Base-by-base conservation (phyloP, 2,329 filamentous ascomycete genomes). In the Trichophyton simii region DNA sequence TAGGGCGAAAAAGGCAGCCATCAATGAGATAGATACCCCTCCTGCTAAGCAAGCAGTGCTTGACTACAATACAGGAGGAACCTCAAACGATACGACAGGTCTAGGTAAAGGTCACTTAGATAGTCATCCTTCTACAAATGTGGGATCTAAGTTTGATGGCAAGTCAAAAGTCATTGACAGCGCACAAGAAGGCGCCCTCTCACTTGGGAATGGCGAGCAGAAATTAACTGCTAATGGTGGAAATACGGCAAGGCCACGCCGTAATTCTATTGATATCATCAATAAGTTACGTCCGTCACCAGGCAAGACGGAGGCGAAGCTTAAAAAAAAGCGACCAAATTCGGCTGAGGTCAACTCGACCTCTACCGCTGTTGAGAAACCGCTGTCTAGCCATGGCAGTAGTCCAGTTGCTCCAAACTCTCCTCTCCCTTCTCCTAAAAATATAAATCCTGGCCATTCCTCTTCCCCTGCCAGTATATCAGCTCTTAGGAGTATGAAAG, bases 211-310 rank as follows among this genome's bases (percentile, higher is more conserved):
- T 20, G 15, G 28, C 34, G 31, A 13, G n/a, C 55, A 58, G 18
- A 58, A 41, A 42, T 25, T 20, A 44, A 3, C 3, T 42, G 34
- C 44, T 18, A n/a, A 20, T 7, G 58, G 57, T 6, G n/a, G 11
- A 20, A 44, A 31, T n/a, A 31, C 7, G 25, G 50, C 58, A 18
- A 15, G 28, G n/a, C 63, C 25, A 18, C 42, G 41, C 59, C 42
- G 58, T 36, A 64, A 62, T 42, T 62, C 63, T 2, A 55, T 57
- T 31, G 63, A 64, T 22, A 25, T 64, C 34, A 57, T 62, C 46
- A 58, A 64, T 18, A 64, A 58, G 31, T 44, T 62, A 15, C 63
- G 63, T 18, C 48, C 54, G 7, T 48, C 41, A 22, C 13, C 38
- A 2, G 42, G 18, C 8, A 59, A 59, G 20, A 11, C 44, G 13